Evolutionary conservation across 2,329 filamentous ascomycete genomes (phyloP), one percentile per base, ranked within the genome.

Genomic region (Mycocentrospora acerina): DNA sequence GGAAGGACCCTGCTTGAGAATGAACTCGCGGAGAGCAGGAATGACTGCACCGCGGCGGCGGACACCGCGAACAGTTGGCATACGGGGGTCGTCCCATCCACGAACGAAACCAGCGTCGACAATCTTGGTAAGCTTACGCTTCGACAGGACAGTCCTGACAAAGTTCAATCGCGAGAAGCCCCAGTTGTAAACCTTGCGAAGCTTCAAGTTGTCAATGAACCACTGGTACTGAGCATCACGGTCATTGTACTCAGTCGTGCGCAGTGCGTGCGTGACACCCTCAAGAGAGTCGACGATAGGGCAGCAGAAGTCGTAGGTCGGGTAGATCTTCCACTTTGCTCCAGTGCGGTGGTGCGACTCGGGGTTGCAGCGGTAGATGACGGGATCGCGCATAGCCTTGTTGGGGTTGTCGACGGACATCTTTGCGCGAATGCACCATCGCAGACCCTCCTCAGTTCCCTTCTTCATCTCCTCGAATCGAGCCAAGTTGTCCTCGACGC

Each of bases 401-500:
- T 98, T 97, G 51, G 86, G 86, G 71, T 93, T 86, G 68, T 95
- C 88, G 55, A 87, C 81, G 1, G 88, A 91, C 56, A 97, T 88
- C 77, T 94, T 96, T 42, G 93, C 93, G 44, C 93, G 86, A 53
- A 98, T 94, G 71, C 89, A 96, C 82, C 91, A 90, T 62, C 79
- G 82, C 32, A 82, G 71, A 42, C 93, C 93, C 67, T 90, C 83
- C 32, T 85, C 80, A 3, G 82, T 85, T 29, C 86, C 90, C 40
- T 80, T 78, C 76, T 90, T 95, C 93, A 98, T 98, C 75, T 93
- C 87, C 60, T 90, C 86, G 53, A 96, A 94, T 55, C 85, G 86
- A 36, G 82, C 81, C 57, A 98, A 71, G 59, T 84, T 95, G 70
- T 96, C 88, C 69, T 95, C 90, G 28, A 88, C 74, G 15, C 80